These are phyloP conservation scores for Antitrichia curtipendula DNA, from an alignment of 225 moss, liverwort and hornwort species.

Conservation along the genomic window DNA sequence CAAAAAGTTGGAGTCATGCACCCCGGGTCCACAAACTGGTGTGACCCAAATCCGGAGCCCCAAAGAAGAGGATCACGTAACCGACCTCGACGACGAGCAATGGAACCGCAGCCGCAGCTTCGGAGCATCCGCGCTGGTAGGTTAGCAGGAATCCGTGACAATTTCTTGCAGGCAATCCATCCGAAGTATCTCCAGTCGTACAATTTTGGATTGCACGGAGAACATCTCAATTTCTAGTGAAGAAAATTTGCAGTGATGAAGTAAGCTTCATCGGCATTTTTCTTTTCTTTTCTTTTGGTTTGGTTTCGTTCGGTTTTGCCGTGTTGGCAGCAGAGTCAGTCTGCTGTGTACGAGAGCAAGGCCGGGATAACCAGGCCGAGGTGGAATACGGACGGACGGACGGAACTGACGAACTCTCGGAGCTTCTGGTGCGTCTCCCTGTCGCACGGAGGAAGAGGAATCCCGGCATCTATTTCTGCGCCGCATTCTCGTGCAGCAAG, in stretches of 20 bases:
- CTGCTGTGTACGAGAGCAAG: too few relatives aligned
- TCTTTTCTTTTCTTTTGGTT: too few relatives aligned
- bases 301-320: not conserved
- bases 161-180: too few relatives aligned
- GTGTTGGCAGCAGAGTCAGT: not conserved
- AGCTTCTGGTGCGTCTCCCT: not conserved
- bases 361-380: not conserved
- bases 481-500: not conserved
- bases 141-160: not conserved
- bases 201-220: not conserved
- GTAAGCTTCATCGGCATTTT: not conserved
- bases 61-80: not conserved
- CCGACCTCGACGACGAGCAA: not conserved
- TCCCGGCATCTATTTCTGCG: not conserved
- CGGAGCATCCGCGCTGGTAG: not conserved
- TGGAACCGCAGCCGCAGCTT: not conserved
- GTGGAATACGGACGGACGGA: not conserved
- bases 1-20: not conserved
- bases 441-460: not conserved
- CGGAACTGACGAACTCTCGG: not conserved
- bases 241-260: not conserved
- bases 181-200: not conserved
- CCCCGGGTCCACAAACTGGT: not conserved
- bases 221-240: not conserved
- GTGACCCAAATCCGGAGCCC: not conserved